Conservation (phyloP, 805 yeast species). For the Blastobotrys peoriensis region DNA sequence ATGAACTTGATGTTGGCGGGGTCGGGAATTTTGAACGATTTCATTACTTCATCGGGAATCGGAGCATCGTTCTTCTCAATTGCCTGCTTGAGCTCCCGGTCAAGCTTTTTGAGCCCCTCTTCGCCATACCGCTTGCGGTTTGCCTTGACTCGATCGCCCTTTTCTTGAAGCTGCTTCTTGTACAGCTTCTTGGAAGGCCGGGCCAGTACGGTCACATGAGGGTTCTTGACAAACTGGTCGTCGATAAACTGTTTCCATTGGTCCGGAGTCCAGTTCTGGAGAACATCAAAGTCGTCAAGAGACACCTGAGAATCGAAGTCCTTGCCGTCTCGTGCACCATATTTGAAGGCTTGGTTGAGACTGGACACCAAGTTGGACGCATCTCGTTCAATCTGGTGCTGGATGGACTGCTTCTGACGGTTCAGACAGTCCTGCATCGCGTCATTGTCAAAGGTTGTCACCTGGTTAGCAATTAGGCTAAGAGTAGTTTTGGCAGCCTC, state of each 20-base stretch:
- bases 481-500: constrained; percentile 49
- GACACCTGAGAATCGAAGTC: constrained; percentile 52
- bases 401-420: constrained; percentile 54
- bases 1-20: constrained; percentile 71
- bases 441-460: constrained; percentile 50
- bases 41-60: constrained; percentile 63
- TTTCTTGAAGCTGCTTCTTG: constrained; percentile 44
- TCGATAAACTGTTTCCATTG: constrained; percentile 61
- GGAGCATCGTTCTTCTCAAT: constrained; percentile 62
- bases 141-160: constrained; percentile 42
- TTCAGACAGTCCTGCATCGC: constrained; percentile 65
- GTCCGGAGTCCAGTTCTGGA: constrained; percentile 54
- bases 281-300: constrained; percentile 54
- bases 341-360: constrained; percentile 73
- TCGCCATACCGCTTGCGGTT: constrained; percentile 51
- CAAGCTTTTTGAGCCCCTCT: constrained; percentile 51
- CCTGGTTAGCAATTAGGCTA: constrained; percentile 48
- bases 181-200: constrained; percentile 64
- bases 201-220: constrained; percentile 62
- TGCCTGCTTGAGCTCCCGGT: constrained; percentile 51
- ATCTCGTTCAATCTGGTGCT: constrained; percentile 37
- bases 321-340: constrained; percentile 60
- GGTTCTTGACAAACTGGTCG: constrained; percentile 50
- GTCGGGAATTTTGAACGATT: constrained; percentile 63
- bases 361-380: constrained; percentile 55